A percentile compares a stretch with the other conserved stretches of the same genome.
Evolutionary conservation across 1,284 basidiomycete genomes (phyloP).

Genomic region (Rhodotorula sp.): DNA sequence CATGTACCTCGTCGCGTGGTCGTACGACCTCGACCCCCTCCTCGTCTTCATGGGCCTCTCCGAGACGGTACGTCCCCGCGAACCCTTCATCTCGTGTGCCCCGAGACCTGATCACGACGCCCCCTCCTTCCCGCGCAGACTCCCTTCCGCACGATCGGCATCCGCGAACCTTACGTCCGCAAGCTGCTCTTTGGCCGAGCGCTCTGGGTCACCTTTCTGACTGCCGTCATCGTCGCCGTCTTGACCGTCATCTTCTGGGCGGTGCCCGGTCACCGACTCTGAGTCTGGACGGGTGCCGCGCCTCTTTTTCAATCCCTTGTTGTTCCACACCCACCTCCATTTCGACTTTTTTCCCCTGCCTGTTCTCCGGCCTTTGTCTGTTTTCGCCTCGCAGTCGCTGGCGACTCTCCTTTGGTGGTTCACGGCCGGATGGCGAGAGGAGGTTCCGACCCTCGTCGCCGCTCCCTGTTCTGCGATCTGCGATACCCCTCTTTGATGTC

Average conservation of each 20-base stretch:
- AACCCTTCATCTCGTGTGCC: not conserved
- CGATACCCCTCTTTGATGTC: not conserved
- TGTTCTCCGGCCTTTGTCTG: too few relatives aligned
- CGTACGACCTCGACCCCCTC: slow-evolving; percentile 94
- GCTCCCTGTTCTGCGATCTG: not conserved
- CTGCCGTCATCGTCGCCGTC: slow-evolving; percentile 67
- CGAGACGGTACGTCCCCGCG: slow-evolving; percentile 60
- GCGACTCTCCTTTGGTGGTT: too few relatives aligned
- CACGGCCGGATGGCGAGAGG: not conserved
- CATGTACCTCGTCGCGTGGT: slow-evolving; percentile 85
- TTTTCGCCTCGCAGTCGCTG: not conserved
- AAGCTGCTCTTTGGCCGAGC: slow-evolving; percentile 83
- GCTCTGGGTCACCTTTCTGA: slow-evolving; percentile 55
- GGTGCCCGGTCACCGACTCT: slow-evolving; percentile 83
- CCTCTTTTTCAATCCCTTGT: not conserved
- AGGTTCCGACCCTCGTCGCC: not conserved
- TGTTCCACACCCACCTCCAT: not conserved
- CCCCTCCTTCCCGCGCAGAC: slow-evolving; percentile 49
- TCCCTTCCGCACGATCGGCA: slow-evolving; percentile 84
- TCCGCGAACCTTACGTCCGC: slow-evolving; percentile 88
- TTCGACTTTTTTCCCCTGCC: not conserved
- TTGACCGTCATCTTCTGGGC: slow-evolving; percentile 86
- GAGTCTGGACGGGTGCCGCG: not conserved
- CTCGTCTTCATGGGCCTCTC: slow-evolving; percentile 74
- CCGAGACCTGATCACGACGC: not conserved